A percentile compares a stretch with the other conserved stretches of the same genome.
Conservation (phyloP, 441 rosid genomes). For the Adansonia madagascariensis region DNA sequence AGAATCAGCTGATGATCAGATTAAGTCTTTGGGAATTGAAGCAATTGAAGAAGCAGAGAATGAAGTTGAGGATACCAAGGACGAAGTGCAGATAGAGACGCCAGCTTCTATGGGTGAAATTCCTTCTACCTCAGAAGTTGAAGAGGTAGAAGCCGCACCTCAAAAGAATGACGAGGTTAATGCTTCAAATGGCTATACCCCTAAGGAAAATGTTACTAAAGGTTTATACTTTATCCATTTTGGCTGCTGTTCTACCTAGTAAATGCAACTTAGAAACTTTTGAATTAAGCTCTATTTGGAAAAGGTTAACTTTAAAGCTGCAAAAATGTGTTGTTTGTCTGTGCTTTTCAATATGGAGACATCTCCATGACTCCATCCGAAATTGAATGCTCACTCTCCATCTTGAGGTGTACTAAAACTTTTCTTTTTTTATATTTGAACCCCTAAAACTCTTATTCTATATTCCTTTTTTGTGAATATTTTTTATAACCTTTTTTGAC, state of each 20-base stretch:
- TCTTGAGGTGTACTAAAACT: not conserved
- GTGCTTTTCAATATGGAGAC: not conserved
- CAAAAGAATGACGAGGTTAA: conserved; percentile 37
- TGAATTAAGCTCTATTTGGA: not conserved
- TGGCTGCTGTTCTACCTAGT: not conserved
- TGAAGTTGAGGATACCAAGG: conserved; percentile 41
- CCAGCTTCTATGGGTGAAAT: conserved; percentile 42
- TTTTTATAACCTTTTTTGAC: not conserved
- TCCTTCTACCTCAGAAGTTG: conserved; percentile 29
- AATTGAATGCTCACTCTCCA: not conserved
- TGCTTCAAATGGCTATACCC: conserved; percentile 38
- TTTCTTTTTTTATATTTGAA: not conserved
- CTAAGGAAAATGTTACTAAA: conserved; percentile 39
- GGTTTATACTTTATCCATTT: conserved; percentile 41
- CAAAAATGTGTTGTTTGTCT: not conserved
- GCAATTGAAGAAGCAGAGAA: conserved; percentile 42
- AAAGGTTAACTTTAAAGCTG: not conserved
- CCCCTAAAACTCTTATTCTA: not conserved
- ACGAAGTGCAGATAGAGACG: conserved; percentile 43
- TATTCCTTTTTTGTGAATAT: not conserved
- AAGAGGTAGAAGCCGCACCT: conserved; percentile 43
- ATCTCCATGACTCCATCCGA: not conserved
- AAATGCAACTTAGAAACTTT: conserved; percentile 3
- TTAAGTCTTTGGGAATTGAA: conserved; percentile 43
- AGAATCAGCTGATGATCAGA: conserved; percentile 36